A percentile compares a stretch with the other conserved stretches of the same genome.
These are phyloP conservation scores for Colletotrichum spinosum DNA, from an alignment of 2,329 filamentous ascomycete species.

Conservation along the genomic window DNA sequence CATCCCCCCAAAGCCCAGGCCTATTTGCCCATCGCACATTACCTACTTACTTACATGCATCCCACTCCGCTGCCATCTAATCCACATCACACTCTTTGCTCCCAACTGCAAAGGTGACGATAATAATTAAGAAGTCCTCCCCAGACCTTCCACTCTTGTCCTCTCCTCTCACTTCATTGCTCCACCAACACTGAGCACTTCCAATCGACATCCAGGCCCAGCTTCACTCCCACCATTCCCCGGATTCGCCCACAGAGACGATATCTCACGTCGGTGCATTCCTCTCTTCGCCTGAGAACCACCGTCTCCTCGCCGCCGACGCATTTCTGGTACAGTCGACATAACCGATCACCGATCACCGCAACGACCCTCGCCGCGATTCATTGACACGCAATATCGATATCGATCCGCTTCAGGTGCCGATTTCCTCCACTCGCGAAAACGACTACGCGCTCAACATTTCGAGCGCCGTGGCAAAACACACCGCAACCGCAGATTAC, in stretches of 20 bases:
- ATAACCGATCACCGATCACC: conserved; percentile 13
- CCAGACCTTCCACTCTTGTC: conserved; percentile 37
- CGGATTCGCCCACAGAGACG: conserved; percentile 13
- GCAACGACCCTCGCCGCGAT: conserved; percentile 4
- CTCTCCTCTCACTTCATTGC: conserved; percentile 37
- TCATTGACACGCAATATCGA: neutral
- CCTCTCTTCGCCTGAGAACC: conserved; percentile 1
- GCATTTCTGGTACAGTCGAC: conserved; percentile 5
- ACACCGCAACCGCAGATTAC: conserved; percentile 40
- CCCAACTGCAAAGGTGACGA: conserved; percentile 33
- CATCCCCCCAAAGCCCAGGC: conserved; percentile 10
- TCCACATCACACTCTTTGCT: conserved; percentile 31
- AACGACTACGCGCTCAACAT: neutral
- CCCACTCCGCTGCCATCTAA: conserved; percentile 36
- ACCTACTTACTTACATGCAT: conserved; percentile 34
- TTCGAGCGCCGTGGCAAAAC: conserved; percentile 38
- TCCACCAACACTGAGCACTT: conserved; percentile 31
- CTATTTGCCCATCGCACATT: conserved; percentile 30
- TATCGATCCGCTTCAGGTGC: conserved; percentile 27
- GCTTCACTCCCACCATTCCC: conserved; percentile 27
- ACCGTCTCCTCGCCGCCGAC: conserved; percentile 12
- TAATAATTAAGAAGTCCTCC: conserved; percentile 39
- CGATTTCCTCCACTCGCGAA: conserved; percentile 17
- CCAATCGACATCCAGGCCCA: conserved; percentile 16
- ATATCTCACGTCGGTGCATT: conserved; percentile 25